Evolutionary conservation across 768 basidiomycete species (phyloP), one percentile per base, ranked within the genome.

Genomic region (Termitomyces sp.): DNA sequence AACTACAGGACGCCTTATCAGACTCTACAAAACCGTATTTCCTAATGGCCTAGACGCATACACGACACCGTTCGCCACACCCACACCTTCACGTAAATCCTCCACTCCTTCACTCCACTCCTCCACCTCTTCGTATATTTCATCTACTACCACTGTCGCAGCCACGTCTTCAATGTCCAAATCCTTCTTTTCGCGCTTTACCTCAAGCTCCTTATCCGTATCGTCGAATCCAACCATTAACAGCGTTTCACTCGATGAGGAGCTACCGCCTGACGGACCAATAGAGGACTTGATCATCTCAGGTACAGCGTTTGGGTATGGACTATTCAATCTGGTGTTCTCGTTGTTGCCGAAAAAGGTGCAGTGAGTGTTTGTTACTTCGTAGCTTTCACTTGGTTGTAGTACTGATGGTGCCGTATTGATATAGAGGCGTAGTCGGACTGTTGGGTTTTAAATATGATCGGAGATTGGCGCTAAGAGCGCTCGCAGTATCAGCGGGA

Each of bases 241-340:
- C 15, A 41, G 50, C 14, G 45, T 14, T 46, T 11, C 35, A 37
- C 38, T 45, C 12, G 43, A 56, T 38, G 54, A 38, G 10, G 44
- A 33, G 33, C 23, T n/a, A 52, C 64, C 49, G 52, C 72, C 73
- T 0, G 80, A 84, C 44, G 86, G 84, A 0, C 78, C 81, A 0
- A 70, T 90, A 1, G 89, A 91, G 64, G 87, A 91, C 53, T 64
- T 91, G 5, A 81, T 92, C 55, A 67, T 90, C 30, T 81, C 86
- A 3, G 91, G 90, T 2, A 82, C 86, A 8, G 90, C 91, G 0
- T 92, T 91, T 63, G 91, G 81, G 0, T 85, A 74, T 63, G 87
- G 89, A 0, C 65, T 92, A 26, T 92, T 92, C 71, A 91, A 91
- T 65, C 78, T 92, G 47, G 84, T 91, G 10, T 84, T 92, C 57